Evolutionary conservation across 208 protist species (phyloP), one percentile per base, ranked within the genome.

Genomic region (Crithidia fasciculata): DNA sequence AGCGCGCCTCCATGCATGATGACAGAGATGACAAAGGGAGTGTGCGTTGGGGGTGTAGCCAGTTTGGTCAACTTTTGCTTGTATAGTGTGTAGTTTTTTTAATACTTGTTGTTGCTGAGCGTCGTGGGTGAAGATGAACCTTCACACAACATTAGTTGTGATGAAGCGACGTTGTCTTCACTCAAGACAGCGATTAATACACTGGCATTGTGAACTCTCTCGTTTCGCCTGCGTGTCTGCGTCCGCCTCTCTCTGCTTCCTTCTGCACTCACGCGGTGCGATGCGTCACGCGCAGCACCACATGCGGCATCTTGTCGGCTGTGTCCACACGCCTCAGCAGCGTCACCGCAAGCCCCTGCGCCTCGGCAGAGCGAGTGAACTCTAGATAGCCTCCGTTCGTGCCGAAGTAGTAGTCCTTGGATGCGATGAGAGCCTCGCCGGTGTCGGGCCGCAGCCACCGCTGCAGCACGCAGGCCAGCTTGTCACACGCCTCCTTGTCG

Each of bases 381-480:
- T 90, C 87, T 45, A 86, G 60, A 40, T 76, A 74, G 44, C 93
- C 93, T 41, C 93, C 93, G 63, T 88, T 89, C 1, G 93, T 97
- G 36, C 93, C 93, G 81, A 95, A 97, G 81, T 97, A 97, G 76
- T 92, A 97, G 37, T 85, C 81, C 80, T 97, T 97, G n/a, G 83
- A 89, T 36, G 86, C 93, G 69, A 97, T 89, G 50, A 92, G 73
- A 12, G 87, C 90, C 1, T 88, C 71, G 4, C 80, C 88, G 12
- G 57, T 73, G 56, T 39, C 3, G 0, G 85, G 86, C 37, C 57
- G 72, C 58, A 97, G 65, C 75, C 85, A 93, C 8, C 90, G 88
- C n/a, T 61, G 54, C 60, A 95, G 74, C 62, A 95, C 65, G 6
- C 61, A 67, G 9, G 83, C 84, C 19, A 95, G 74, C 81, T 95